phyloP scores from a whole-genome alignment of 176 grass and related monocot genomes.

The Oryza brachyantha region DNA sequence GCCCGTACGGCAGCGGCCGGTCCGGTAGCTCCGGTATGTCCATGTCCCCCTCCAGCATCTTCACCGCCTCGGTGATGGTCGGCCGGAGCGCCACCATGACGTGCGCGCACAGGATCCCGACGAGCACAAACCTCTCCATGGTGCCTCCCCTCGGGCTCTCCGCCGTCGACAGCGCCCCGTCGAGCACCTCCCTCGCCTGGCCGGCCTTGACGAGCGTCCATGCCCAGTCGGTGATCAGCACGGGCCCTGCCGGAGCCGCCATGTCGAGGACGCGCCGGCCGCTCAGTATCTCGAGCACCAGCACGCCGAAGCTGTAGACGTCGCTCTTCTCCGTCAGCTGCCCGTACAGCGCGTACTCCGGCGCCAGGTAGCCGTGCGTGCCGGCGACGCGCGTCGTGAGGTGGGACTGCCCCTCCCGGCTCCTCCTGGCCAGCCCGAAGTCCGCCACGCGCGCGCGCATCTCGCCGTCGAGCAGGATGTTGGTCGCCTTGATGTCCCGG shows the following conservation, averaged over 20 bases:
- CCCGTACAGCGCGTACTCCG: slow-evolving; percentile 89
- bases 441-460: slow-evolving; percentile 81
- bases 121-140: slow-evolving; percentile 86
- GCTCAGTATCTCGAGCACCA: slow-evolving; percentile 75
- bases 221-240: slow-evolving; percentile 92
- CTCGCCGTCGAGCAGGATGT: slow-evolving; percentile 74
- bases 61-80: slow-evolving; percentile 77
- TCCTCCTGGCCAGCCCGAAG: slow-evolving; percentile 69
- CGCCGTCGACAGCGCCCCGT: slow-evolving; percentile 35
- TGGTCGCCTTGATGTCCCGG: slow-evolving; percentile 88
- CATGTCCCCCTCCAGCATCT: slow-evolving; percentile 91
- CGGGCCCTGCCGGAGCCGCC: slow-evolving; percentile 44
- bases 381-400: slow-evolving; percentile 92
- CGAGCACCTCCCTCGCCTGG: slow-evolving; percentile 54
- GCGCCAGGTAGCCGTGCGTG: slow-evolving; percentile 84
- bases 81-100: slow-evolving; percentile 92
- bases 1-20: slow-evolving; percentile 67
- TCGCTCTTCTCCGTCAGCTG: slow-evolving; percentile 95
- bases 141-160: slow-evolving; percentile 58
- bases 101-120: slow-evolving; percentile 86
- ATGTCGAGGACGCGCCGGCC: slow-evolving; percentile 71
- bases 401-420: slow-evolving; percentile 83
- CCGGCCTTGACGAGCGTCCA: slow-evolving; percentile 76
- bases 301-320: slow-evolving; percentile 88
- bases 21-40: slow-evolving; percentile 69